Conservation (phyloP, 495 filamentous ascomycete genomes). For the Hapsidospora chrysogenum region DNA sequence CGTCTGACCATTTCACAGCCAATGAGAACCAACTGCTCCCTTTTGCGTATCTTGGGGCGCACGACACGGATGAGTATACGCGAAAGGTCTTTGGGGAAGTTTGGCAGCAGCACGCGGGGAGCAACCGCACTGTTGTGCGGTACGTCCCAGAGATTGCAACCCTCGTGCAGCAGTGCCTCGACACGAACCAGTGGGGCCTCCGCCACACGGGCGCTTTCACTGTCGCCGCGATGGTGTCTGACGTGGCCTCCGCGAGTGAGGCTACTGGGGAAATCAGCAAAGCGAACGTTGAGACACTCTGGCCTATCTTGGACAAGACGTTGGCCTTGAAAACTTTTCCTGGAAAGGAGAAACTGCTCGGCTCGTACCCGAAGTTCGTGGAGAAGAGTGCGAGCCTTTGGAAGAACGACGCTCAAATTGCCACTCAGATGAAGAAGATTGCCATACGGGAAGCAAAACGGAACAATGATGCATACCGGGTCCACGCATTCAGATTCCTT, state of each 20-base stretch:
- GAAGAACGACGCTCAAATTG: conserved; percentile 26
- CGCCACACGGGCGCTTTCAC: conserved; percentile 76
- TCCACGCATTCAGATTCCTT: conserved; percentile 53
- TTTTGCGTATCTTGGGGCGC: conserved; percentile 73
- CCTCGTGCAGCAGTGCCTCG: conserved; percentile 47
- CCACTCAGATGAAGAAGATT: conserved; percentile 37
- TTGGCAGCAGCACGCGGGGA: conserved; percentile 82
- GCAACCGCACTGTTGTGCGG: conserved; percentile 60
- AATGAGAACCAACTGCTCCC: conserved; percentile 61
- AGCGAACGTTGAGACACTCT: conserved; percentile 45
- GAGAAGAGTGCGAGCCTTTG: conserved; percentile 43
- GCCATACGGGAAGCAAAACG: conserved; percentile 77
- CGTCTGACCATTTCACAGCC: conserved; percentile 71
- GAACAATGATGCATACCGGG: conserved; percentile 66
- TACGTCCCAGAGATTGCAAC: conserved; percentile 69
- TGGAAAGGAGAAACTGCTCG: conserved; percentile 80
- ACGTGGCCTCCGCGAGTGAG: conserved; percentile 28
- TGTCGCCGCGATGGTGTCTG: conserved; percentile 53
- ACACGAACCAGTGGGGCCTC: conserved; percentile 70
- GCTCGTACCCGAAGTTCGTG: conserved; percentile 65
- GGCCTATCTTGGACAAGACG: conserved; percentile 68
- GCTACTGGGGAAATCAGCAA: conserved; percentile 32
- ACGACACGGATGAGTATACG: conserved; percentile 67
- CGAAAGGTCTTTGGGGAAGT: conserved; percentile 59
- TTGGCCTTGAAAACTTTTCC: conserved; percentile 80